Percentiles rank a stretch among this genome's conserved stretches.
Evolutionary conservation across 345 rosid genomes (phyloP).

Genomic region (rapeseed (Brassica napus)): DNA sequence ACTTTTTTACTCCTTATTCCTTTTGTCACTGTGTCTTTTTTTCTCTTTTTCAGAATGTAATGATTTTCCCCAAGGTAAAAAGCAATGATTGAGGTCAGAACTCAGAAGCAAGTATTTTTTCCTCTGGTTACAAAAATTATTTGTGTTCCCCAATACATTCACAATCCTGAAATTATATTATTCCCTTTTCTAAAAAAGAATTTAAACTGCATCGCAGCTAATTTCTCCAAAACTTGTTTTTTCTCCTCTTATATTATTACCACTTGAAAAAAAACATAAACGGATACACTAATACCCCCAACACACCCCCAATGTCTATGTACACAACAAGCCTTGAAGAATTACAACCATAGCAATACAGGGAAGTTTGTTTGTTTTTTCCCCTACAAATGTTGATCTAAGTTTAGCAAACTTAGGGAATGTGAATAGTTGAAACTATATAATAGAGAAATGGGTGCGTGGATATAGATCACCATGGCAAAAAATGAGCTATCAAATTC

Average conservation of each 20-base stretch:
- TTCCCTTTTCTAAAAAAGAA: not conserved
- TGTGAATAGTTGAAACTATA: slow-evolving; percentile 4
- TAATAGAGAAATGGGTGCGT: slow-evolving; percentile 19
- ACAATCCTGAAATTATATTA: slow-evolving; percentile 30
- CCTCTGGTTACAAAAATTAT: slow-evolving; percentile 36
- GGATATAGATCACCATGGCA: slow-evolving; percentile 27
- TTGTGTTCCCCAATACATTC: slow-evolving; percentile 39
- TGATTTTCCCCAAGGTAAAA: slow-evolving; percentile 29
- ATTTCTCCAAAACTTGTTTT: not conserved
- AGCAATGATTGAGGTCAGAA: slow-evolving; percentile 32
- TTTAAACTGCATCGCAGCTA: slow-evolving; percentile 30
- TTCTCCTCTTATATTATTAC: slow-evolving; percentile 16
- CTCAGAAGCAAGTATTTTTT: slow-evolving; percentile 20
- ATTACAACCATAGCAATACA: slow-evolving; percentile 1
- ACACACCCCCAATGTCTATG: slow-evolving; percentile 14
- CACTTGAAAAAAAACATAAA: slow-evolving; percentile 17
- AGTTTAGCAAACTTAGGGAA: slow-evolving; percentile 7
- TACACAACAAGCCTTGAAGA: slow-evolving; percentile 17
- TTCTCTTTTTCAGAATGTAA: slow-evolving; percentile 19
- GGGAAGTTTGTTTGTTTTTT: not conserved
- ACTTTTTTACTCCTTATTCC: slow-evolving; percentile 12
- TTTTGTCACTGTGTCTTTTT: slow-evolving; percentile 18
- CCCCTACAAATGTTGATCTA: slow-evolving; percentile 22
- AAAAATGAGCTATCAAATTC: slow-evolving; percentile 8
- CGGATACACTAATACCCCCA: slow-evolving; percentile 13